Evolutionary conservation across 2,329 filamentous ascomycete genomes (phyloP), one percentile per base, ranked within the genome.

Genomic region (Exophiala bonariae): DNA sequence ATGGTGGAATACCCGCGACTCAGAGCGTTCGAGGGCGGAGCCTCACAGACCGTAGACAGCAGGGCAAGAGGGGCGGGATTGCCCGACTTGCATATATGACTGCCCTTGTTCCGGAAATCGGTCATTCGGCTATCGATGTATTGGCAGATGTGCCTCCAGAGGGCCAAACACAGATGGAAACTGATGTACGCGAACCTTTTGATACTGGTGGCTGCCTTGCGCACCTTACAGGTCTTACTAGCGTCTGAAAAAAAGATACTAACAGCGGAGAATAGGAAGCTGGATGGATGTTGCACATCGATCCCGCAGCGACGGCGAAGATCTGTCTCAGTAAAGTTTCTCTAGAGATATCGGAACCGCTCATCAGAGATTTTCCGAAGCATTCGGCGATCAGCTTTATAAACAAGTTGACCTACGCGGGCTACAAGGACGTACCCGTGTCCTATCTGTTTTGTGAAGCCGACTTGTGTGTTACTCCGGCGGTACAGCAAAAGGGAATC

Each of bases 41-140:
- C 22, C 63, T 62, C 33, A 30, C 50, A 3, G 59, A 63, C 13
- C 57, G 64, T 7, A 48, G 63, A 41, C 37, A 54, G 16, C 47
- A 49, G 13, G 61, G 62, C 3, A 56, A 63, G 35, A 38, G 45
- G 1, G 66, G 66, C 2, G 67, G 67, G 3, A 65, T 70, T 7
- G 50, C 62, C 2, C 59, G 59, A 20, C 47, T 70, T 26, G 53
- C 63, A 5, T 68, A 64, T 41, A 59, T 70, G 26, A 60, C 65
- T 9, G 62, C 61, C 3, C 61, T 69, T 35, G 59, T 69, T 10
- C 66, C 65, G 1, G 55, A 58, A 1, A 10, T 64, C 5, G 66
- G 65, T 10, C 19, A 35, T 18, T 32, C 50, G 22, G 50, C 47
- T 14, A 30, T 16, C 7, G 33, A 31, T 17, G 37, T 50, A 31